Base-by-base conservation (phyloP, 2,329 filamentous ascomycete genomes). In the Sphaerulina vaccinii region DNA sequence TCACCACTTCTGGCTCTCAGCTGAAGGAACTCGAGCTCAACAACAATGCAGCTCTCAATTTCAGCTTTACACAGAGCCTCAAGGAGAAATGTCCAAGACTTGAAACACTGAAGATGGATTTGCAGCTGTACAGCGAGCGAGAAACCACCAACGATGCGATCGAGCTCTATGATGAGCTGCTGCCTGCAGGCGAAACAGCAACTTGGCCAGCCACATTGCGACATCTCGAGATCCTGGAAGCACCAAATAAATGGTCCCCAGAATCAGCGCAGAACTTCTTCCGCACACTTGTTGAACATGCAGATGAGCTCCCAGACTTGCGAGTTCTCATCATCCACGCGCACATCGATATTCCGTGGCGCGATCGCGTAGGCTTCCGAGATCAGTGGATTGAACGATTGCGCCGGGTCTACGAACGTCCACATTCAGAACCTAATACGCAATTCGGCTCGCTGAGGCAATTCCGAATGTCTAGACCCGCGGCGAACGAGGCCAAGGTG, bases 291-390 rank as follows among this genome's bases (percentile, higher is more conserved):
- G 79, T 92, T 18, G 79, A 90, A 52, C 83, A 81, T 43, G 89
- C 90, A 0, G 73, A 78, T 1, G 70, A 79, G 2, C 69, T 97
- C 18, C 81, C 78, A 0, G 73, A 83, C 52, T 78, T 97, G 19
- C 84, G 90, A 7, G 76, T 79, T 37, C 73, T 96, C 9, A 78
- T 81, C 1, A 80, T 96, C 59, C 88, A 86, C 62, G 85, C 86
- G 1, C 92, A 90, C 69, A 75, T 96, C 41, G 83, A 91, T 63
- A 84, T 87, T 21, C 76, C 77, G 9, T 96, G 90, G 88, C 85
- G 90, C 55, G 83, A 90, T 65, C 83, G 92, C 36, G 87, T 87
- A 15, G 79, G 79, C n/a, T 85, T 96, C 63, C 82, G 91, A 33
- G 83, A 86, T 59, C 81, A 82, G 58, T 95, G 90, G 88, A 84